Percentiles rank a stretch among this genome's conserved stretches.
Evolutionary conservation across 306 rosid genomes (phyloP).

Genomic region (Vigna hirtella): DNA sequence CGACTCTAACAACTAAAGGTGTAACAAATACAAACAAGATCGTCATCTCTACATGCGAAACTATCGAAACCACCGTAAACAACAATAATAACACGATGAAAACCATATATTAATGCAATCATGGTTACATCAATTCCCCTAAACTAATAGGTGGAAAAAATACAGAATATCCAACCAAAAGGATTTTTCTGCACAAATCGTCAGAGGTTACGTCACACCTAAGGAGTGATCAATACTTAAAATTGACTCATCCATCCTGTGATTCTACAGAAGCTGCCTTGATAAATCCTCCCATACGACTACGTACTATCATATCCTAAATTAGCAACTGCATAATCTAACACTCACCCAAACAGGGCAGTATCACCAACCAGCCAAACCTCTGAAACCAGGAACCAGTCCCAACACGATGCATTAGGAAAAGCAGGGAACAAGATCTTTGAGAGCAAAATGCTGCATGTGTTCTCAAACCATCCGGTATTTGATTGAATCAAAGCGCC

Average conservation of each 20-base stretch:
- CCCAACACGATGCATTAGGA: constrained; percentile 57
- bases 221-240: constrained; percentile 56
- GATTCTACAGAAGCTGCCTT: constrained; percentile 38
- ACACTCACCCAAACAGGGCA: constrained; percentile 62
- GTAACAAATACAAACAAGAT: no score
- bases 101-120: constrained; percentile 44
- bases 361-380: constrained; percentile 48
- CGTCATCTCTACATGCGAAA: no score
- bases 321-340: constrained; percentile 81
- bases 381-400: constrained; percentile 53
- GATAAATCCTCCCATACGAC: constrained; percentile 50
- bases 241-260: constrained; percentile 57
- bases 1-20: no score
- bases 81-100: neutral
- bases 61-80: no score
- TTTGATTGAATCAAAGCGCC: constrained; percentile 53
- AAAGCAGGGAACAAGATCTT: constrained; percentile 50
- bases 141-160: constrained; percentile 32
- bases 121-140: constrained; percentile 43
- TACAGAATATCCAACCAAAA: constrained; percentile 48
- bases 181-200: constrained; percentile 74
- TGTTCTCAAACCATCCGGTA: constrained; percentile 47
- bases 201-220: constrained; percentile 65
- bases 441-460: constrained; percentile 47
- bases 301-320: constrained; percentile 49